Conservation (phyloP, 208 protist genomes). For the Naegleria fowleri region DNA sequence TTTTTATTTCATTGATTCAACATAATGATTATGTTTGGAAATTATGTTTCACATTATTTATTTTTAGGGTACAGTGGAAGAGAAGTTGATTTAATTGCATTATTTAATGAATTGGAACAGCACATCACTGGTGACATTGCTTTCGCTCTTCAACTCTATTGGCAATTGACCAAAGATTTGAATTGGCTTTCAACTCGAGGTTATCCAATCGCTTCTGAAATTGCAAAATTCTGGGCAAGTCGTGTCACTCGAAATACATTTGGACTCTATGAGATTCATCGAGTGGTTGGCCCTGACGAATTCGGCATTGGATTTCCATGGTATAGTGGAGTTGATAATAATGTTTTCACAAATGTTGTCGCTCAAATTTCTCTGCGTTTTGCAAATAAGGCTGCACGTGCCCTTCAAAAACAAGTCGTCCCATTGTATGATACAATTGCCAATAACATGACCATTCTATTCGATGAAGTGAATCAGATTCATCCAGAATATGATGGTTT, state of each 20-base stretch:
- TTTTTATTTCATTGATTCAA: too few relatives aligned
- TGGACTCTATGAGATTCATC: constrained; percentile 33
- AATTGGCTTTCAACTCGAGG: constrained; percentile 31
- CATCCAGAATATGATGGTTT: constrained; percentile 22
- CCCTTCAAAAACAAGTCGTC: background rate
- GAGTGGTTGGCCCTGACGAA: constrained; percentile 48
- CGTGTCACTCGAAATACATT: constrained; percentile 24
- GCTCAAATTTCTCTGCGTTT: constrained; percentile 32
- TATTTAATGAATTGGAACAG: constrained; percentile 36
- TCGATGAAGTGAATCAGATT: background rate
- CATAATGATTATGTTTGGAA: too few relatives aligned
- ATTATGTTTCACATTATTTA: too few relatives aligned
- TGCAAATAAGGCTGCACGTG: background rate
- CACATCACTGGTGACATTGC: constrained; percentile 50
- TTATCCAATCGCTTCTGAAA: constrained; percentile 33
- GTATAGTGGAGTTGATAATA: constrained; percentile 37
- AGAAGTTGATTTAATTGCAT: background rate
- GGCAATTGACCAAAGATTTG: constrained; percentile 29
- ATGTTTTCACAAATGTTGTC: constrained; percentile 49
- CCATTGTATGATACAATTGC: background rate
- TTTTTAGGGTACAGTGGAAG: background rate
- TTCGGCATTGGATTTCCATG: constrained; percentile 34
- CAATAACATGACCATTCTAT: background rate
- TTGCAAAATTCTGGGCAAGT: constrained; percentile 46
- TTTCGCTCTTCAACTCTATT: constrained; percentile 43